These are phyloP conservation scores for Akanthomyces dipterigenus DNA, from an alignment of 2,329 filamentous ascomycete species.

Conservation along the genomic window DNA sequence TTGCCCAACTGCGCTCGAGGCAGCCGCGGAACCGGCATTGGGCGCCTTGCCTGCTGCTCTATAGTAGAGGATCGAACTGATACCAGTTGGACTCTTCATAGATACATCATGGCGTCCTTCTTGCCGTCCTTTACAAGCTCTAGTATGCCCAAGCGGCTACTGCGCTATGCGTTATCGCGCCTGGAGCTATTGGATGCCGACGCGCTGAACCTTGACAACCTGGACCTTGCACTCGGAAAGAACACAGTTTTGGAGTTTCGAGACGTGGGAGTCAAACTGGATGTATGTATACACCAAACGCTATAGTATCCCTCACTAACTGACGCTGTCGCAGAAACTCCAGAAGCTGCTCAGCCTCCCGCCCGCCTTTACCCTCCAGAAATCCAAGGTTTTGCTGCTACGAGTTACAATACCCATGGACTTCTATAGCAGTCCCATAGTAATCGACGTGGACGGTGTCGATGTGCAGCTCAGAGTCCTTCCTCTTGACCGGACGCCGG, in stretches of 20 bases:
- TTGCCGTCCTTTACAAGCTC: conserved; percentile 59
- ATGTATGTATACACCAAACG: conserved; percentile 44
- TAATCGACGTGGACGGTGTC: conserved; percentile 74
- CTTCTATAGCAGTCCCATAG: conserved; percentile 77
- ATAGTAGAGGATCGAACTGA: not conserved
- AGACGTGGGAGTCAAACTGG: conserved; percentile 74
- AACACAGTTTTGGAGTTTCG: conserved; percentile 78
- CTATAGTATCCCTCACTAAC: not conserved
- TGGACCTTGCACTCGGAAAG: conserved; percentile 77
- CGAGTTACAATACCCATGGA: conserved; percentile 82
- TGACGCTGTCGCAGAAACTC: conserved; percentile 58
- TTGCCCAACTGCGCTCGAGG: not conserved
- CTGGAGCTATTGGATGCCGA: conserved; percentile 85
- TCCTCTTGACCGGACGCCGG: conserved; percentile 30
- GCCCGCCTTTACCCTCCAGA: conserved; percentile 60
- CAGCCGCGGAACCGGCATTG: not conserved
- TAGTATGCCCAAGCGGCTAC: conserved; percentile 80
- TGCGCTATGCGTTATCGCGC: conserved; percentile 77
- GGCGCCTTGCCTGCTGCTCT: not conserved
- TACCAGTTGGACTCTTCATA: not conserved
- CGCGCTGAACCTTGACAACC: conserved; percentile 74
- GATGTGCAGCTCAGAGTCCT: conserved; percentile 59
- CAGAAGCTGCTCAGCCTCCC: conserved; percentile 69
- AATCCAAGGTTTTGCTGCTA: conserved; percentile 68
- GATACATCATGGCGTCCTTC: conserved; percentile 59